Evolutionary conservation across 805 yeast species (phyloP), one percentile per base, ranked within the genome.

Genomic region (Priceomyces carsonii): DNA sequence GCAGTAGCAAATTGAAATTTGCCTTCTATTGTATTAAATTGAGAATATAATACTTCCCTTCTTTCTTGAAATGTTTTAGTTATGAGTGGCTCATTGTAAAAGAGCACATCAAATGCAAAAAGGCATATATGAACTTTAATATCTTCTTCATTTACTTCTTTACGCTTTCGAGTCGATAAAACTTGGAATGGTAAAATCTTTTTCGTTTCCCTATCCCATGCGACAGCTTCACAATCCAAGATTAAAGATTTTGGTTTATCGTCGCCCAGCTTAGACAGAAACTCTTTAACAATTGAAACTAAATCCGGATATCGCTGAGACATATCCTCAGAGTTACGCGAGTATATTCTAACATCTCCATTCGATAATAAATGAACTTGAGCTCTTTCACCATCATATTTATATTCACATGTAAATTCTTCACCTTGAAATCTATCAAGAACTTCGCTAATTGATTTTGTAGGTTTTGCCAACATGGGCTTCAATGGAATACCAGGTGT

Each of bases 391-490:
- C 99, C 99, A 57, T 93, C 99, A 53, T 93, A 93, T 54, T 93
- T 93, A 63, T 90, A 93, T 57, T 93, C 99, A 58, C 97, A 91
- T 0, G 97, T 90, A 54, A 93, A 93, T 39, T 77, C 77, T 47
- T 82, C 83, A 29, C 82, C 88, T 45, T 84, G 85, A 56, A 93
- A 90, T 38, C 95, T 70, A 56, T 93, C 96, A 42, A 93, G 70
- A 1, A 93, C 86, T 55, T 93, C 99, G n/a, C 85, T 77, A 22
- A 93, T 82, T 2, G 96, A 77, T 54, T 93, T 91, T 0, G 98
- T 91, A 2, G 99, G 99, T 55, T 91, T 93, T 5, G 99, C 99
- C 51, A 93, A 76, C 99, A 93, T 93, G 1, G 99, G 99, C 55
- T 90, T 91, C 48, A 93, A 69, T 0, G 99, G 99, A 4, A 93